Percentiles rank a stretch among this genome's conserved stretches.
phyloP scores from a whole-genome alignment of 495 filamentous ascomycete genomes.

The Aspergillus avenaceus region DNA sequence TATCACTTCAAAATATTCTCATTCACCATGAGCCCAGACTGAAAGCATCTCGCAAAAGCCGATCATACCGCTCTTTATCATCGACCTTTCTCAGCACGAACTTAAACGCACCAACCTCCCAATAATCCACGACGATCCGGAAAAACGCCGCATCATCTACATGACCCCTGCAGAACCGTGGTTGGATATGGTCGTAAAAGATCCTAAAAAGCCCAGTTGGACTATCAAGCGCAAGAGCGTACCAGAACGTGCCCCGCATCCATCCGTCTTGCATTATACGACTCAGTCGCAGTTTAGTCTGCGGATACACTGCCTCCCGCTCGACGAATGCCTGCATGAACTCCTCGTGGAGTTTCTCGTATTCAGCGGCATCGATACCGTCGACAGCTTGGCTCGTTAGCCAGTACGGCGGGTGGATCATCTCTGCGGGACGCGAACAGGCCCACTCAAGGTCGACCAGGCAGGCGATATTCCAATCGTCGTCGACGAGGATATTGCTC shows the following conservation, averaged over 20 bases:
- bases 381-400: slow-evolving; percentile 21
- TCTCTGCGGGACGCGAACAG: slow-evolving; percentile 24
- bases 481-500: slow-evolving; percentile 34
- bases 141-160: slow-evolving; percentile 5
- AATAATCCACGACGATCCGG: slow-evolving; percentile 6
- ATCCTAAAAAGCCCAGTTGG: slow-evolving; percentile 5
- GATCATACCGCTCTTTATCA: too few species aligned
- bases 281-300: neutral
- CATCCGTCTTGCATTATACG: neutral
- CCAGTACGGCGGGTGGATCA: slow-evolving; percentile 24
- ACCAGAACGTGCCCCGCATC: slow-evolving; percentile 7
- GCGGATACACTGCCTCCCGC: neutral
- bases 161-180: neutral
- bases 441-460: slow-evolving; percentile 32
- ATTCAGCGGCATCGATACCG: slow-evolving; percentile 7
- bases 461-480: slow-evolving; percentile 27
- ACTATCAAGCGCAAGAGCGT: slow-evolving; percentile 2
- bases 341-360: neutral
- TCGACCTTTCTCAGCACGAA: too few species aligned
- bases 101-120: too few species aligned
- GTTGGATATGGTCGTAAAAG: slow-evolving; percentile 4
- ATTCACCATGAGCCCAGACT: too few species aligned
- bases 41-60: too few species aligned
- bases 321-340: neutral
- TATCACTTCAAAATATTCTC: too few species aligned